These are phyloP conservation scores for Yarrowia sp. DNA, from an alignment of 805 yeast species.

Conservation along the genomic window DNA sequence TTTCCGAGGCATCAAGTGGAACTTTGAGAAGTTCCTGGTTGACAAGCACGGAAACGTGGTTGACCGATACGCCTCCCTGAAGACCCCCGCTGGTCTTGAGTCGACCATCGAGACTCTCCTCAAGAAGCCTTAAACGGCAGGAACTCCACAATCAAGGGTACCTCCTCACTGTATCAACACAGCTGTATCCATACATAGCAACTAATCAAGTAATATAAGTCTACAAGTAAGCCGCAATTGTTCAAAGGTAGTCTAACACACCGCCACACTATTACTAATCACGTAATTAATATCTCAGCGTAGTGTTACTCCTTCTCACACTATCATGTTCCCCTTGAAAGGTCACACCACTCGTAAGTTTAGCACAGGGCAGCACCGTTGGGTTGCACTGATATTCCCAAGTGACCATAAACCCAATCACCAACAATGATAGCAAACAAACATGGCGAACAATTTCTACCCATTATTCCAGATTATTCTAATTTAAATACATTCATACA, in stretches of 20 bases:
- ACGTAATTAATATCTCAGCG: too few relatives aligned
- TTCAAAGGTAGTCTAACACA: too few relatives aligned
- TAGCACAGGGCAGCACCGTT: not conserved
- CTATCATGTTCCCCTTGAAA: not conserved
- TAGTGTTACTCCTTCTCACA: too few relatives aligned
- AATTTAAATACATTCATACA: conserved; percentile 34
- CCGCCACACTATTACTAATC: too few relatives aligned
- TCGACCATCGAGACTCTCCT: conserved; percentile 66
- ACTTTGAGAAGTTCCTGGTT: conserved; percentile 76
- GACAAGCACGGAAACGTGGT: conserved; percentile 65
- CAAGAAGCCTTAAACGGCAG: conserved; percentile 42
- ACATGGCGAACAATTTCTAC: not conserved
- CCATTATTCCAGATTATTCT: not conserved
- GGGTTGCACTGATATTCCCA: too few relatives aligned
- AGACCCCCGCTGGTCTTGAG: conserved; percentile 69
- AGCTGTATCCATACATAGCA: conserved; percentile 6
- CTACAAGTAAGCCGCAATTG: not conserved
- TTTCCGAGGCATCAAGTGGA: conserved; percentile 78
- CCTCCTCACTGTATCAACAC: too few relatives aligned
- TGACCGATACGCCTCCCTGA: conserved; percentile 67
- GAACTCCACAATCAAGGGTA: not conserved
- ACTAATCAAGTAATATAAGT: conserved; percentile 9
- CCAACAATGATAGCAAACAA: not conserved
- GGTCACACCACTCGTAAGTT: conserved; percentile 4
- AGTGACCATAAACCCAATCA: not conserved